Conservation (phyloP, 1,139 yeast genomes). For the Lizanozyma gosingica region DNA sequence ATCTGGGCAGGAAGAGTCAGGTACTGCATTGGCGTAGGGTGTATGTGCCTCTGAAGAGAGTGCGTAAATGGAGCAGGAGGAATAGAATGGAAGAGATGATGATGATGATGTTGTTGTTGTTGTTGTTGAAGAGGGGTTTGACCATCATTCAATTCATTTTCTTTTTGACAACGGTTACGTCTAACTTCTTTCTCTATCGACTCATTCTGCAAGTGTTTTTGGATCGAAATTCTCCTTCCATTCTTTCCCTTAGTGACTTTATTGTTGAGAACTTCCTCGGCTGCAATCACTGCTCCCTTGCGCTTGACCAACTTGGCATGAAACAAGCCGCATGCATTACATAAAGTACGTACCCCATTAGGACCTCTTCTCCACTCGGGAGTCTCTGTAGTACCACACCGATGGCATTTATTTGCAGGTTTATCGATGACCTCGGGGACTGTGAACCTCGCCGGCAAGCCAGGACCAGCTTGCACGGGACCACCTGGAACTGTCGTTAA, state of each 20-base stretch:
- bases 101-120: no score
- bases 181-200: not conserved
- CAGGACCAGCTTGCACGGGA: not conserved
- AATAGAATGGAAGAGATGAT: not conserved
- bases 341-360: constrained; percentile 71
- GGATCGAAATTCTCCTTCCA: not conserved
- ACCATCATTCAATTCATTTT: not conserved
- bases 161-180: not conserved
- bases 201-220: not conserved
- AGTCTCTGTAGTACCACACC: constrained; percentile 75
- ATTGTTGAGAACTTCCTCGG: constrained; percentile 26
- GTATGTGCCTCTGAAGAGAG: not conserved
- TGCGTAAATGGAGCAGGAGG: not conserved
- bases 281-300: constrained; percentile 59
- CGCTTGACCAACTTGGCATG: constrained; percentile 66
- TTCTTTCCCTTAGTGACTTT: constrained; percentile 1
- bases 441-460: not conserved
- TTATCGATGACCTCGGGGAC: not conserved
- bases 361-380: constrained; percentile 95
- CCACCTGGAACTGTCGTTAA: not conserved
- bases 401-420: constrained; percentile 31
- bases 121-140: not conserved
- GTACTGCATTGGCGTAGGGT: not conserved
- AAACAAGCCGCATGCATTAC: constrained; percentile 85
- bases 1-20: not conserved